Conservation (phyloP, 805 yeast species). For the Clavispora phyllophila region DNA sequence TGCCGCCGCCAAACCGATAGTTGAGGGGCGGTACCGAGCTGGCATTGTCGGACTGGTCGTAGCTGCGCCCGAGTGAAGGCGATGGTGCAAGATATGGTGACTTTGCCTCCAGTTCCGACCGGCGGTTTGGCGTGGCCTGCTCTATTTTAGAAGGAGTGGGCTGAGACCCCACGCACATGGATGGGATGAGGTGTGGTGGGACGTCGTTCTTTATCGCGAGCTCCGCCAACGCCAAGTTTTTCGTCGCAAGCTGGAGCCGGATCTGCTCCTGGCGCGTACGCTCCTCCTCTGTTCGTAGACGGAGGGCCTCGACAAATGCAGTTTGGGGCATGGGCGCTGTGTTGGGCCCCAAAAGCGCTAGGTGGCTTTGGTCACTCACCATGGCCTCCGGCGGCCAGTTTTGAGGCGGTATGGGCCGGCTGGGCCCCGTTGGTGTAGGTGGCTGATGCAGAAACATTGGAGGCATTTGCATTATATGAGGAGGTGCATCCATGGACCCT, state of each 20-base stretch:
- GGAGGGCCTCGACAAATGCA: conserved; percentile 54
- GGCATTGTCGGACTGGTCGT: conserved; percentile 22
- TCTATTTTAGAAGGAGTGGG: conserved; percentile 1
- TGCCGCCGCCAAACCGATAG: conserved; percentile 33
- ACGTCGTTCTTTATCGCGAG: conserved; percentile 56
- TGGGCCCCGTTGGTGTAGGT: background rate
- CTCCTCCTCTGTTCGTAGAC: conserved; percentile 68
- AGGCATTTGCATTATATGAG: background rate
- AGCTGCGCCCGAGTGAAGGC: conserved; percentile 4
- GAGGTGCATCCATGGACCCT: background rate
- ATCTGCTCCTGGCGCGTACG: conserved; percentile 76
- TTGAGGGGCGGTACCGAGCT: conserved; percentile 30
- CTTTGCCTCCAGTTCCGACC: background rate
- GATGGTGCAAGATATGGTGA: conserved; percentile 6
- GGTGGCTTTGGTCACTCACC: conserved; percentile 14
- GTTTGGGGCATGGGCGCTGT: conserved; percentile 50
- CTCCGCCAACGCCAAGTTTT: conserved; percentile 57
- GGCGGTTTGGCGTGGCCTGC: conserved; percentile 7
- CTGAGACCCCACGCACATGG: conserved; percentile 41
- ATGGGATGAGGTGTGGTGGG: conserved; percentile 61
- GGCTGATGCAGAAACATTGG: background rate
- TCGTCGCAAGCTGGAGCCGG: conserved; percentile 55
- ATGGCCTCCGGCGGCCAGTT: background rate
- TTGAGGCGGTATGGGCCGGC: background rate
- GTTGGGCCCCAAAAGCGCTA: conserved; percentile 48